phyloP scores from a whole-genome alignment of 495 filamentous ascomycete species.

The Xylaria curta region DNA sequence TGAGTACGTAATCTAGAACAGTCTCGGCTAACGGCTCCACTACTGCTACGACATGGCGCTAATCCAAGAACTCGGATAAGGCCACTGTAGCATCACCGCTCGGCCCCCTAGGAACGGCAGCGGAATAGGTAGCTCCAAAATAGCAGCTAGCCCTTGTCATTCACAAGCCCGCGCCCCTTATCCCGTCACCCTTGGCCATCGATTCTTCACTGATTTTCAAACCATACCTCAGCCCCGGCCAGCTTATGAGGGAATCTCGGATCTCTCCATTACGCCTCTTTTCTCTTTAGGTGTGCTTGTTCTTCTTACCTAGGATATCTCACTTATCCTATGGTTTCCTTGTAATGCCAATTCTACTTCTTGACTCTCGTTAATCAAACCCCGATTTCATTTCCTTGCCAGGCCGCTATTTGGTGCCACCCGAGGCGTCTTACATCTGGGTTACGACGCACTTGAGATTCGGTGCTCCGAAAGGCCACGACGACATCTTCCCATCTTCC shows the following conservation, averaged over 20 bases:
- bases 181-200: constrained; percentile 9
- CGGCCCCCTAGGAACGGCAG: background rate
- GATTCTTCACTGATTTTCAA: constrained; percentile 4
- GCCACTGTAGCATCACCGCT: constrained; percentile 43
- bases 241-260: constrained; percentile 26
- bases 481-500: constrained; percentile 28
- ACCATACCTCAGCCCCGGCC: constrained; percentile 17
- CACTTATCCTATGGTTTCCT: constrained; percentile 41
- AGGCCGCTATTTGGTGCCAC: constrained; percentile 20
- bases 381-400: constrained; percentile 31
- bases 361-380: constrained; percentile 54
- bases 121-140: constrained; percentile 16
- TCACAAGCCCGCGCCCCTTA: constrained; percentile 25
- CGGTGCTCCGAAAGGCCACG: constrained; percentile 29
- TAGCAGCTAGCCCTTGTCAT: constrained; percentile 20
- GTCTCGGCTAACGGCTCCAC: background rate
- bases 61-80: constrained; percentile 41
- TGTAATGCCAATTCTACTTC: constrained; percentile 50
- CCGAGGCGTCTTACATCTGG: constrained; percentile 4
- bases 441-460: background rate
- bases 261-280: constrained; percentile 43
- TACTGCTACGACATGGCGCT: constrained; percentile 19
- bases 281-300: constrained; percentile 45
- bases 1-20: background rate
- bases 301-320: constrained; percentile 30